phyloP scores from a whole-genome alignment of 176 grass and related monocot genomes.

The Phoenix dactylifera region DNA sequence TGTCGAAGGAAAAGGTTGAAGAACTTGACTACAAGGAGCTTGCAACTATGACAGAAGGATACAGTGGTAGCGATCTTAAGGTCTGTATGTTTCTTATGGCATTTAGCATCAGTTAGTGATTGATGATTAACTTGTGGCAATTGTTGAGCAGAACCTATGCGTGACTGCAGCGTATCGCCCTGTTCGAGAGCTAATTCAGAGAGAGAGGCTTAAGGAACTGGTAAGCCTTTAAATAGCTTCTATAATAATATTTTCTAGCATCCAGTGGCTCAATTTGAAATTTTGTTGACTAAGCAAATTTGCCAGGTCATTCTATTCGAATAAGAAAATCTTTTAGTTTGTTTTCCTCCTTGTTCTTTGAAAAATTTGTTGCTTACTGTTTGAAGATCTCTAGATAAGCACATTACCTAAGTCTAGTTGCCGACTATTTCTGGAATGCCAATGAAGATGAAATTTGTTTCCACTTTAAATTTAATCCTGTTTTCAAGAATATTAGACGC shows the following conservation, averaged over 20 bases:
- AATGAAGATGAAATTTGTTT: no score
- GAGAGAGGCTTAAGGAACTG: constrained; percentile 5
- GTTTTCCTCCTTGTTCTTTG: not conserved
- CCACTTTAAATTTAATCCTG: no score
- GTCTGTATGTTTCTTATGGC: constrained; percentile 21
- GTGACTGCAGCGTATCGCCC: constrained; percentile 6
- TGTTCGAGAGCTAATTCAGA: constrained; percentile 12
- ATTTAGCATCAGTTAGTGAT: not conserved
- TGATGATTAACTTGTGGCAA: not conserved
- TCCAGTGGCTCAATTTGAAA: not conserved
- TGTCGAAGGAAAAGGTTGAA: constrained; percentile 74
- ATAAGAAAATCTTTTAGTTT: not conserved
- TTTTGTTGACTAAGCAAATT: not conserved
- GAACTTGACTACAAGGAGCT: constrained; percentile 80
- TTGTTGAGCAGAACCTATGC: constrained; percentile 2
- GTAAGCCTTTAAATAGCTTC: not conserved
- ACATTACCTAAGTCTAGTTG: no score
- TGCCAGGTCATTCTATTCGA: no score
- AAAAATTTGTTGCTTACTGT: not conserved
- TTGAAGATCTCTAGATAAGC: no score
- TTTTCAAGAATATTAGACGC: no score
- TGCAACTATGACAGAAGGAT: constrained; percentile 74
- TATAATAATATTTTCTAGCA: not conserved
- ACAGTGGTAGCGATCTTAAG: constrained; percentile 96
- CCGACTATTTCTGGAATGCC: no score